These are phyloP conservation scores for Lyophyllum atratum DNA, from an alignment of 768 basidiomycete species.

Conservation along the genomic window DNA sequence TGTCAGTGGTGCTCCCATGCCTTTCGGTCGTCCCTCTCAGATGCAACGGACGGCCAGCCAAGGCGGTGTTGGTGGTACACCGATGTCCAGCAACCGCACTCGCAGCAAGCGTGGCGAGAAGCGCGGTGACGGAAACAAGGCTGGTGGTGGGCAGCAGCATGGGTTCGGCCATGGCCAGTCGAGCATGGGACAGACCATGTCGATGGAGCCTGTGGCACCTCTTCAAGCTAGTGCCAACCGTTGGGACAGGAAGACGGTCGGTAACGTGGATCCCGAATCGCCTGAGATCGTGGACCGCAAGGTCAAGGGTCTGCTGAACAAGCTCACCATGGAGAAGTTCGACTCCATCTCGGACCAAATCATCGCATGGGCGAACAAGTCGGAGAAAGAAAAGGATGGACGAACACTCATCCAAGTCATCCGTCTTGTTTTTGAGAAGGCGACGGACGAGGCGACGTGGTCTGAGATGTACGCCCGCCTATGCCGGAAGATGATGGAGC, in stretches of 20 bases:
- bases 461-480: slow-evolving; percentile 97
- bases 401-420: slow-evolving; percentile 96
- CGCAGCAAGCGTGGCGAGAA: slow-evolving; percentile 86
- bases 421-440: slow-evolving; percentile 95
- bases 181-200: slow-evolving; percentile 24
- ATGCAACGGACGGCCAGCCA: slow-evolving; percentile 75
- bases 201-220: slow-evolving; percentile 72
- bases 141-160: slow-evolving; percentile 38
- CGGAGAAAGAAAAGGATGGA: slow-evolving; percentile 89
- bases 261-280: slow-evolving; percentile 57
- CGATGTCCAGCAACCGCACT: slow-evolving; percentile 57
- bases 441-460: slow-evolving; percentile 94
- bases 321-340: slow-evolving; percentile 96
- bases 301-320: slow-evolving; percentile 91
- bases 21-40: slow-evolving; percentile 54
- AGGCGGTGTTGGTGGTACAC: slow-evolving; percentile 52
- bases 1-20: slow-evolving; percentile 50
- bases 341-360: slow-evolving; percentile 95
- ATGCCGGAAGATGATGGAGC: slow-evolving; percentile 95
- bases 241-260: slow-evolving; percentile 66
- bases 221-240: slow-evolving; percentile 80
- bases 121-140: slow-evolving; percentile 57
- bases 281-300: slow-evolving; percentile 91
- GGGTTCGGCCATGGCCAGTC: slow-evolving; percentile 34
- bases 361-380: slow-evolving; percentile 93